Evolutionary conservation across 305 asterid genomes (phyloP), one percentile per base, ranked within the genome.

Genomic region (Fraxinus greggii): DNA sequence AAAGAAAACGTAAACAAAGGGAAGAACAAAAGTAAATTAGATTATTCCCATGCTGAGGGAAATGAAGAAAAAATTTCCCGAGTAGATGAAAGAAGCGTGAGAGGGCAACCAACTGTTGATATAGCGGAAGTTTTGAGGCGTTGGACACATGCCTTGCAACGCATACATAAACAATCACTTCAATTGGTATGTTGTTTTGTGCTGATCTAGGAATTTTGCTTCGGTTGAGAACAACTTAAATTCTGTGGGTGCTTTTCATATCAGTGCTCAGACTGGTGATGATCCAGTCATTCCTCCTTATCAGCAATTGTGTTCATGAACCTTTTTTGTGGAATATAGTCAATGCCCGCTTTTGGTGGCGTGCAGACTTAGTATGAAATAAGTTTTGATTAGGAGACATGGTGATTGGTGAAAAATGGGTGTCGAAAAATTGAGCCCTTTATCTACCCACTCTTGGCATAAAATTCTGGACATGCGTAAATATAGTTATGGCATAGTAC

Each of bases 91-190:
- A 94, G 92, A 87, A 91, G 82, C 83, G 85, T 86, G 54, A 92
- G 97, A 87, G 94, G 97, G 83, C 98, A 94, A 85, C 96, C 98
- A 36, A 90, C 97, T 83, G 99, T 96, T 85, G 98, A 96, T 88
- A 91, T 96, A 81, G 97, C 99, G 77, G 98, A 96, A 87, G 97
- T 94, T 86, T 85, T 96, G 91, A 88, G 98, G 80, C 94, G 99
- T 32, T 97, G 97, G 99, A 96, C 98, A 13, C 99, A 97, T 89
- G 98, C 98, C 85, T 91, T 94, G 88, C 98, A 94, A 89, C 97
- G 98, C 23, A 92, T 97, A 84, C 97, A 97, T 88, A 97, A 93
- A 81, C 99, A 97, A 83, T 92, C 99, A 56, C 92, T 93, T 86
- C 99, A 91, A 79, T 81, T 94, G 90, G 98, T 94, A 94, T 84